Evolutionary conservation across 805 yeast genomes (phyloP), one percentile per base, ranked within the genome.

Genomic region (Wickerhamia fluorescens): DNA sequence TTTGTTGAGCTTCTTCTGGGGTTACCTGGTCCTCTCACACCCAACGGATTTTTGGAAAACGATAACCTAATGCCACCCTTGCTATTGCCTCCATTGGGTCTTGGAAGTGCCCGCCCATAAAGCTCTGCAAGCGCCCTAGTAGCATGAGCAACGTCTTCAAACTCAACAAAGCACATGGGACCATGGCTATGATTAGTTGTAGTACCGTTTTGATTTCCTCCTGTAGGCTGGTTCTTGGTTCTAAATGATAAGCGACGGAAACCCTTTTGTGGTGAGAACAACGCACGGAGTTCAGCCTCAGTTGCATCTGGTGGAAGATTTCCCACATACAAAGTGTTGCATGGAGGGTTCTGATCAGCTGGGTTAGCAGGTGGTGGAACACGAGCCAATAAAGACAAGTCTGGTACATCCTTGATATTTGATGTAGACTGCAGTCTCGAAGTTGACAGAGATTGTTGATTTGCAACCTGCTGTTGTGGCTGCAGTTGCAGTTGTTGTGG

Each of bases 141-240:
- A 1, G 98, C 98, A 56, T 75, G 81, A 3, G 82, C 78, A 29
- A 92, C 95, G 53, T 89, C 96, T 45, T 92, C 98, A 61, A 92
- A 92, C 63, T 92, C 98, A 31, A 92, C 98, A 67, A 92, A 92
- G 57, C 98, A 92, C 97, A 92, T 92, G 31, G 98, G 98, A 4
- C 98, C 97, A 59, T 82, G 94, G 41, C 73, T 71, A 34, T 58
- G 61, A 24, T 47, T 41, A n/a, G 31, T 33, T 17, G 34, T 16
- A 14, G 30, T 35, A 27, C 34, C 30, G 8, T 49, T 30, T 1
- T 46, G 37, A 11, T 41, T 36, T 3, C 51, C 45, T 9, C 45
- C 44, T 37, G 37, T 36, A 15, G 56, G 39, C 35, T 51, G 58
- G 35, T 55, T 58, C 56, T 87, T 86, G 11, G 94, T 88, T 44